Conservation (phyloP, 345 rosid genomes). For the Lenwebbia sp. region DNA sequence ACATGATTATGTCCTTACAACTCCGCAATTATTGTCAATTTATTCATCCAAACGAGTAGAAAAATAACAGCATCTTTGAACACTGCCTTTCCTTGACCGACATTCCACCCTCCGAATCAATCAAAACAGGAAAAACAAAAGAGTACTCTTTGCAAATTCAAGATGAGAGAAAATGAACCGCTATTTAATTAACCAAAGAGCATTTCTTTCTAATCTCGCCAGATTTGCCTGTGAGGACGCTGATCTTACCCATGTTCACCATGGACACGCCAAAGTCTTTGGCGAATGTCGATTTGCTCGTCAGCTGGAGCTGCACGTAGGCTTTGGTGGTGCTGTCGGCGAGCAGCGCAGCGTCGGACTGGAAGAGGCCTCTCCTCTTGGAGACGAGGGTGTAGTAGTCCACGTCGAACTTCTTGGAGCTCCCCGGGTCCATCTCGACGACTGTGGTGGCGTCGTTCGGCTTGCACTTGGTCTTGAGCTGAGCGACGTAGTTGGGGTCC, state of each 20-base stretch:
- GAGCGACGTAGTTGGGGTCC: constrained; percentile 19
- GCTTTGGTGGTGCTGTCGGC: constrained; percentile 27
- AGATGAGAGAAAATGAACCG: background rate
- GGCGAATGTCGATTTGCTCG: constrained; percentile 20
- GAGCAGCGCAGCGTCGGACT: constrained; percentile 62
- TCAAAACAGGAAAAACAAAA: background rate
- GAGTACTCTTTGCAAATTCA: background rate
- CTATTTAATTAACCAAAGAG: constrained; percentile 22
- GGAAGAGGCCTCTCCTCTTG: constrained; percentile 51
- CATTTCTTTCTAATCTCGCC: constrained; percentile 61
- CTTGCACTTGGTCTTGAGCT: constrained; percentile 28
- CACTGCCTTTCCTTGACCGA: background rate
- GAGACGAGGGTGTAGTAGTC: constrained; percentile 32
- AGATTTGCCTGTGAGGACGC: constrained; percentile 34
- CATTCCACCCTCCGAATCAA: background rate
- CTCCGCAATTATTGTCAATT: background rate
- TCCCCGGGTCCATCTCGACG: constrained; percentile 72
- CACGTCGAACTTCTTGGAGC: constrained; percentile 40
- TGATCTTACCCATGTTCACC: constrained; percentile 58
- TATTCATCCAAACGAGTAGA: background rate
- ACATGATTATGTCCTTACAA: background rate
- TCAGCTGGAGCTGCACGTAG: constrained; percentile 18
- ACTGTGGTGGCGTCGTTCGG: constrained; percentile 29
- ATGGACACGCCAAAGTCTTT: constrained; percentile 55
- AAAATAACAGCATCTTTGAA: background rate